phyloP scores from a whole-genome alignment of 441 rosid species.

The Erodium texanum region DNA sequence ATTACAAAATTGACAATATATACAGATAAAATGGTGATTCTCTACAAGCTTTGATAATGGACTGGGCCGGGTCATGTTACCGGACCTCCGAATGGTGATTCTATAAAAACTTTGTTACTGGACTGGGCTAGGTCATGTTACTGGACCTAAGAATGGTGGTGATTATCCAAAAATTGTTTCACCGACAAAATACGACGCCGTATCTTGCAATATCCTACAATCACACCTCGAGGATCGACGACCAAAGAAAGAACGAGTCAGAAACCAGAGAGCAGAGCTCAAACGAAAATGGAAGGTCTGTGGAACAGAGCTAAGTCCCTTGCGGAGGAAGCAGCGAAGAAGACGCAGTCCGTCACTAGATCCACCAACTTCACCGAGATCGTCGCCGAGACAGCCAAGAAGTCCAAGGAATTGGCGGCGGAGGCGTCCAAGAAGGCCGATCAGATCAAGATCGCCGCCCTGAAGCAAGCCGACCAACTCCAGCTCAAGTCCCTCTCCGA shows the following conservation, averaged over 20 bases:
- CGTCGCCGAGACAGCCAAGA: conserved; percentile 56
- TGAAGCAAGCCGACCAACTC: conserved; percentile 60
- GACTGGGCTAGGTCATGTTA: too few species aligned
- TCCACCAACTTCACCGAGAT: conserved; percentile 57
- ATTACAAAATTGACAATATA: too few species aligned
- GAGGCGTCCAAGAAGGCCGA: conserved; percentile 78
- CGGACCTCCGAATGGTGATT: too few species aligned
- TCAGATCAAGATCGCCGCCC: conserved; percentile 44
- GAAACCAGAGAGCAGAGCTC: too few species aligned
- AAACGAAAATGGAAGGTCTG: conserved; percentile 49
- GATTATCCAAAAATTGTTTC: not conserved
- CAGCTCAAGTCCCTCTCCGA: conserved; percentile 51
- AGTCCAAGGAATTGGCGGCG: conserved; percentile 54
- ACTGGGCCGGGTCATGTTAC: too few species aligned
- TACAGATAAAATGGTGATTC: too few species aligned
- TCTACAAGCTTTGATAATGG: too few species aligned
- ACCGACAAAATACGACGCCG: not conserved
- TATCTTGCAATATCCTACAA: not conserved
- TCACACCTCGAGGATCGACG: not conserved
- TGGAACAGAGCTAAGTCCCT: conserved; percentile 75
- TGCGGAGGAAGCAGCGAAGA: conserved; percentile 77
- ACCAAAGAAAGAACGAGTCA: not conserved
- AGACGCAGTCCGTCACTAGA: conserved; percentile 48
- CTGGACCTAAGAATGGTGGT: not conserved
- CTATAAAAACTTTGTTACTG: too few species aligned